phyloP scores from a whole-genome alignment of 2,329 filamentous ascomycete genomes.

The Hypoxylon sp. region DNA sequence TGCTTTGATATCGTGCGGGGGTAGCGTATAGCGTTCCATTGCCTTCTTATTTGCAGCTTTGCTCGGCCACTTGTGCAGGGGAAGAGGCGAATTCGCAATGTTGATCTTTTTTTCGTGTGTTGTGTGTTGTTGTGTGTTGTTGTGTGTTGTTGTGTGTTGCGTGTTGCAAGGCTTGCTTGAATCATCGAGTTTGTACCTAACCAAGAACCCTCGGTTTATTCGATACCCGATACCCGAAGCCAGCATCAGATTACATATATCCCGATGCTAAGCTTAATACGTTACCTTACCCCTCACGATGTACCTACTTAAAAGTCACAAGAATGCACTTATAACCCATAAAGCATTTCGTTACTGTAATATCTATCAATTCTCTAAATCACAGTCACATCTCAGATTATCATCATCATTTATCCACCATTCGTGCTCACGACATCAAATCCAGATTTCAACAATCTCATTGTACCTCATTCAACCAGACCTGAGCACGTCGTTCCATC shows the following conservation, averaged over 20 bases:
- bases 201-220: not conserved
- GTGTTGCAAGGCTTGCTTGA: too few species aligned
- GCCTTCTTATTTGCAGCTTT: not conserved
- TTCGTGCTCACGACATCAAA: not conserved
- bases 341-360: not conserved
- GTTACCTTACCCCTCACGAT: not conserved
- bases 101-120: not conserved
- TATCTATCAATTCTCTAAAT: not conserved
- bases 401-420: slow-evolving; percentile 3
- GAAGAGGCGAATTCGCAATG: slow-evolving; percentile 1
- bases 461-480: not conserved
- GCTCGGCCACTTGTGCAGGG: not conserved
- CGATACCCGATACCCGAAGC: not conserved
- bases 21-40: slow-evolving; percentile 19
- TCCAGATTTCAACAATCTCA: not conserved
- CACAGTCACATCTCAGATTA: not conserved
- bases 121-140: too few species aligned
- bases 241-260: not conserved
- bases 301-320: not conserved
- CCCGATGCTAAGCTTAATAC: not conserved
- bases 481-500: not conserved
- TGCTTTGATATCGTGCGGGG: slow-evolving; percentile 32
- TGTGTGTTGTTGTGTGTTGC: too few species aligned
- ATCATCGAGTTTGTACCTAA: not conserved
- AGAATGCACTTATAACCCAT: not conserved